These are phyloP conservation scores for Lentinula guzmanii DNA, from an alignment of 768 basidiomycete species.

Conservation along the genomic window DNA sequence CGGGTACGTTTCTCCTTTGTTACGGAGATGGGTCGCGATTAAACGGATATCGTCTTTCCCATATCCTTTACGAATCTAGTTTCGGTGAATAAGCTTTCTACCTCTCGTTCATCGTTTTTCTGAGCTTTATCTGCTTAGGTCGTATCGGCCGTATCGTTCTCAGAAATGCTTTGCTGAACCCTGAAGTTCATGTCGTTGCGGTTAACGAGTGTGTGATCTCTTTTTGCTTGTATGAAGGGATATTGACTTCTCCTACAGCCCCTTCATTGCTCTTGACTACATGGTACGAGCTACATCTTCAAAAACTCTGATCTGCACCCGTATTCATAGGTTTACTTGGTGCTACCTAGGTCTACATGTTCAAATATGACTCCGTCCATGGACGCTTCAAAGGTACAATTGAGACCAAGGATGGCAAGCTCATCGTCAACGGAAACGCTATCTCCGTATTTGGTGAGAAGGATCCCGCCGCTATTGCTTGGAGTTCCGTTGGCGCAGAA, in stretches of 20 bases:
- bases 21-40: neutral
- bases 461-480: constrained; percentile 81
- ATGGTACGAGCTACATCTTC: constrained; percentile 54
- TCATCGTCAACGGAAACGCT: constrained; percentile 72
- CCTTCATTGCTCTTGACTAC: constrained; percentile 96
- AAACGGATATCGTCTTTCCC: neutral
- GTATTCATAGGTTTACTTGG: neutral
- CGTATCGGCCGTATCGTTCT: constrained; percentile 99
- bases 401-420: constrained; percentile 82
- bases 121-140: constrained; percentile 43
- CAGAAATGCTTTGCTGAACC: constrained; percentile 81
- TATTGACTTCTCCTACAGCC: constrained; percentile 40
- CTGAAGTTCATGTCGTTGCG: constrained; percentile 81
- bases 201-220: constrained; percentile 76
- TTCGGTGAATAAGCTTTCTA: constrained; percentile 55
- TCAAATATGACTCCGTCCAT: constrained; percentile 95
- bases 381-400: constrained; percentile 87
- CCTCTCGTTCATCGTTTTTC: neutral
- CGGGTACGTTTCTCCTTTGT: constrained; percentile 51
- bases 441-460: constrained; percentile 80
- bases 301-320: neutral
- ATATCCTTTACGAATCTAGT: constrained; percentile 28
- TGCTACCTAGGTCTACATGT: constrained; percentile 81
- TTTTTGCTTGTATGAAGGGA: constrained; percentile 6
- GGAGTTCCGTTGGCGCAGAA: constrained; percentile 76